phyloP scores from a whole-genome alignment of 257 asterid genomes.

The Fraxinus anomala region DNA sequence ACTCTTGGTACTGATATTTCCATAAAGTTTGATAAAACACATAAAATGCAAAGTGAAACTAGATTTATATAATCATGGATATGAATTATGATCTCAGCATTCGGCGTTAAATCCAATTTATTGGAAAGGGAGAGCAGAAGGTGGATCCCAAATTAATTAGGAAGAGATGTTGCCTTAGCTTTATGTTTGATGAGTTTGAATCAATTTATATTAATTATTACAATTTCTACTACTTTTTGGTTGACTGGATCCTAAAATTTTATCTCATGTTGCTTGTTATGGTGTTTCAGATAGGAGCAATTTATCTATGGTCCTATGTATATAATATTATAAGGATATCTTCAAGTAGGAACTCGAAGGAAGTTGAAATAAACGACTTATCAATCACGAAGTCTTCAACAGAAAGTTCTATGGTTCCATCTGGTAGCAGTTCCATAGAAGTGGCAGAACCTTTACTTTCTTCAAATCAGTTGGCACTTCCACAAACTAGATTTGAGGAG shows the following conservation, averaged over 20 bases:
- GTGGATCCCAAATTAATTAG: not conserved
- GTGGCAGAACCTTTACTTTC: conserved; percentile 57
- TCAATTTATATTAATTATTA: not conserved
- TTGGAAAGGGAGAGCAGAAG: not conserved
- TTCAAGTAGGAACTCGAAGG: conserved; percentile 51
- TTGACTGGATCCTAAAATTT: conserved; percentile 3
- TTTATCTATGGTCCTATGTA: conserved; percentile 80
- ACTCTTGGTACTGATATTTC: not conserved
- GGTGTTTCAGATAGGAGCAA: conserved; percentile 68
- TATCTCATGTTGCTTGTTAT: conserved; percentile 17
- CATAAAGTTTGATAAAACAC: not conserved
- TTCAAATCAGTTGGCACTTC: conserved; percentile 43
- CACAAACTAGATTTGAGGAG: conserved; percentile 36
- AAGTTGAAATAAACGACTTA: conserved; percentile 51
- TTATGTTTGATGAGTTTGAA: not conserved
- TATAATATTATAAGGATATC: conserved; percentile 75
- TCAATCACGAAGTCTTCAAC: conserved; percentile 36
- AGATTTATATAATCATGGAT: not conserved
- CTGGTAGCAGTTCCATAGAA: conserved; percentile 29
- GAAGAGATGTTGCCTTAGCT: not conserved
- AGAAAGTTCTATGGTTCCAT: conserved; percentile 37
- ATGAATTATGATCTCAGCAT: not conserved
- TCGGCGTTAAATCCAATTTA: not conserved
- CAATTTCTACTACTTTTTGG: conserved; percentile 1
- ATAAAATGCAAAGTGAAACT: no score